Evolutionary conservation across 495 filamentous ascomycete species (phyloP).

Genomic region (Aspergillus baeticus): DNA sequence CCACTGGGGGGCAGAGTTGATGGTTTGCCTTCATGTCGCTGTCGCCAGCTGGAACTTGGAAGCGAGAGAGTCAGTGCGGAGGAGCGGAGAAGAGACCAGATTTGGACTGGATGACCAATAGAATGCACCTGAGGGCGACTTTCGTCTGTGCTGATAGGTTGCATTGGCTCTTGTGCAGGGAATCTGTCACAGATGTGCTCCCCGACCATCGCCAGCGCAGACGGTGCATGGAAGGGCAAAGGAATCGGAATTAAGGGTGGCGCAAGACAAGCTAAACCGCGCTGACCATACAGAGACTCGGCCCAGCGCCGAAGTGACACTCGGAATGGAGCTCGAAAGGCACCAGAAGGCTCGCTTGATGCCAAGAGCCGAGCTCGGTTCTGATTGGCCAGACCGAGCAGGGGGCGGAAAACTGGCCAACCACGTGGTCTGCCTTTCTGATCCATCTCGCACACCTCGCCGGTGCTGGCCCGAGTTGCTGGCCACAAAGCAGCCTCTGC

Average conservation of each 20-base stretch:
- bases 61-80: no score
- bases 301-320: constrained; percentile 14
- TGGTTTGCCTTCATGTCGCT: no score
- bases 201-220: neutral
- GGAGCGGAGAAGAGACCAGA: neutral
- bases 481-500: no score
- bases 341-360: neutral
- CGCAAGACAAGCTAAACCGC: neutral
- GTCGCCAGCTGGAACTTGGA: no score
- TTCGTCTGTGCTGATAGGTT: neutral
- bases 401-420: constrained; percentile 21
- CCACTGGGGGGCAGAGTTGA: no score
- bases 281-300: constrained; percentile 21
- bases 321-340: neutral
- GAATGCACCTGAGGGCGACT: neutral
- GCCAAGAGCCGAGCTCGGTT: neutral
- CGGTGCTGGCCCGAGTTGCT: no score
- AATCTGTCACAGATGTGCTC: neutral
- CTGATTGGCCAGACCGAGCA: constrained; percentile 10
- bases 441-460: neutral
- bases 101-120: no score
- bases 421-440: constrained; percentile 13
- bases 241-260: neutral
- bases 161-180: neutral
- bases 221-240: neutral